phyloP scores from a whole-genome alignment of 495 filamentous ascomycete species.

The Talaromyces proteolyticus region DNA sequence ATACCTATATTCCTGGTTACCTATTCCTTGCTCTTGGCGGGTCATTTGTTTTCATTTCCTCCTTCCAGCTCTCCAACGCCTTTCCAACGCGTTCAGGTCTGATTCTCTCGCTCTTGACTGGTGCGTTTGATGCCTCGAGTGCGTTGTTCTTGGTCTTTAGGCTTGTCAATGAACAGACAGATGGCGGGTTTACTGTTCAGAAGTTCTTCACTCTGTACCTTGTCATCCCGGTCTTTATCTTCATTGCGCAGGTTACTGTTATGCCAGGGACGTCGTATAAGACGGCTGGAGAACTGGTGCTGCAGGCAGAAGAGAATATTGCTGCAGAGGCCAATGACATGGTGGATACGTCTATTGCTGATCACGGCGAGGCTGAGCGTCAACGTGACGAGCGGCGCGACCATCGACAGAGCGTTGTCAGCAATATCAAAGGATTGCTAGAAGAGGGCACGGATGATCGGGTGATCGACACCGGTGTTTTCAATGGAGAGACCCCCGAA shows the following conservation, averaged over 20 bases:
- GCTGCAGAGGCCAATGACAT: constrained; percentile 47
- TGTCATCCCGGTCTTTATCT: constrained; percentile 63
- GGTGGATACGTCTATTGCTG: constrained; percentile 44
- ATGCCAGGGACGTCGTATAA: constrained; percentile 84
- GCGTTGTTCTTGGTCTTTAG: constrained; percentile 87
- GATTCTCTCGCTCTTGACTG: constrained; percentile 79
- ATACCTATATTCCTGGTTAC: constrained; percentile 75
- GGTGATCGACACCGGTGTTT: constrained; percentile 6
- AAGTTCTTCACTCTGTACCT: constrained; percentile 77
- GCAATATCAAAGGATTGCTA: constrained; percentile 69
- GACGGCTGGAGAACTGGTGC: constrained; percentile 76
- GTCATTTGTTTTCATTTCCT: constrained; percentile 85
- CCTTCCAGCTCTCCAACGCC: constrained; percentile 89
- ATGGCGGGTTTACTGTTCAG: constrained; percentile 54
- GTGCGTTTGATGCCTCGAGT: constrained; percentile 84
- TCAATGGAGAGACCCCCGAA: background rate
- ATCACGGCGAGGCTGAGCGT: constrained; percentile 47
- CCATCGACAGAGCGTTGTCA: constrained; percentile 61
- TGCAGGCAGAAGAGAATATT: constrained; percentile 55
- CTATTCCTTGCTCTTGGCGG: constrained; percentile 79
- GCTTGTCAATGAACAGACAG: constrained; percentile 59
- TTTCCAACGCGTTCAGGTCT: constrained; percentile 82
- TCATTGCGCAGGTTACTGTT: constrained; percentile 61
- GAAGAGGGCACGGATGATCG: constrained; percentile 44
- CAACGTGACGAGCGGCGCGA: constrained; percentile 57